phyloP scores from a whole-genome alignment of 2,329 filamentous ascomycete species.

The Apiospora koreana region DNA sequence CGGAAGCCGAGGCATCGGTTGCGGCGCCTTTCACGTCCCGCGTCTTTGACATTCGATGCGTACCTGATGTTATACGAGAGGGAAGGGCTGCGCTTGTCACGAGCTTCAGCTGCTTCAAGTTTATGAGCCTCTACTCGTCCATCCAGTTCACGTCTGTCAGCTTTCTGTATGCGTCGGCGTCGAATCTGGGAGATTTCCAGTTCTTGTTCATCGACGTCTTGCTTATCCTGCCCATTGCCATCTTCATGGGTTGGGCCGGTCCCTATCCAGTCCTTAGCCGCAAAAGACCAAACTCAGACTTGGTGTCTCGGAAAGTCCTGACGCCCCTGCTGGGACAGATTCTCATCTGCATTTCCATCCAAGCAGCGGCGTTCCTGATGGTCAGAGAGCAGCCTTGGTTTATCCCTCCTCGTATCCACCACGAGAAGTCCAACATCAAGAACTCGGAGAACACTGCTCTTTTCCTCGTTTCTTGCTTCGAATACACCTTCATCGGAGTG shows the following conservation, averaged over 20 bases:
- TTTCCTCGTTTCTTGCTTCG: slow-evolving; percentile 89
- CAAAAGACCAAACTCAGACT: slow-evolving; percentile 87
- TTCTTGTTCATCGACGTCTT: slow-evolving; percentile 94
- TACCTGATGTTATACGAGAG: slow-evolving; percentile 89
- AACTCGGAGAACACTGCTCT: slow-evolving; percentile 94
- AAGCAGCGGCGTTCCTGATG: slow-evolving; percentile 70
- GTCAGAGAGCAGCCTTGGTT: slow-evolving; percentile 86
- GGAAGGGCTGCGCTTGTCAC: slow-evolving; percentile 95
- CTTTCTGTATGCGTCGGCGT: slow-evolving; percentile 91
- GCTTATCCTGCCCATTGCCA: slow-evolving; percentile 91
- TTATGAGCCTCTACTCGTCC: slow-evolving; percentile 98
- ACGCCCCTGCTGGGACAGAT: slow-evolving; percentile 90
- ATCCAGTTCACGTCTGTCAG: slow-evolving; percentile 98
- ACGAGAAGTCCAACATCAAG: slow-evolving; percentile 78
- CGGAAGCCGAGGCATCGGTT: slow-evolving; percentile 95
- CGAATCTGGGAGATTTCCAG: slow-evolving; percentile 94
- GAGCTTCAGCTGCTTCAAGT: slow-evolving; percentile 99
- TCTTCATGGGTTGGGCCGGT: slow-evolving; percentile 98
- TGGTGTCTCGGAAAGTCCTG: slow-evolving; percentile 91
- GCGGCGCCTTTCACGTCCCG: slow-evolving; percentile 97
- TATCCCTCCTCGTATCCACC: slow-evolving; percentile 74
- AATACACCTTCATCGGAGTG: slow-evolving; percentile 89
- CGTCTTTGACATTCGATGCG: slow-evolving; percentile 94
- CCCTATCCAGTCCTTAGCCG: slow-evolving; percentile 74
- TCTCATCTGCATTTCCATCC: slow-evolving; percentile 73